Evolutionary conservation across 225 moss, liverwort and hornwort genomes (phyloP), one percentile per base, ranked within the genome.

Genomic region (Polytrichum formosum): DNA sequence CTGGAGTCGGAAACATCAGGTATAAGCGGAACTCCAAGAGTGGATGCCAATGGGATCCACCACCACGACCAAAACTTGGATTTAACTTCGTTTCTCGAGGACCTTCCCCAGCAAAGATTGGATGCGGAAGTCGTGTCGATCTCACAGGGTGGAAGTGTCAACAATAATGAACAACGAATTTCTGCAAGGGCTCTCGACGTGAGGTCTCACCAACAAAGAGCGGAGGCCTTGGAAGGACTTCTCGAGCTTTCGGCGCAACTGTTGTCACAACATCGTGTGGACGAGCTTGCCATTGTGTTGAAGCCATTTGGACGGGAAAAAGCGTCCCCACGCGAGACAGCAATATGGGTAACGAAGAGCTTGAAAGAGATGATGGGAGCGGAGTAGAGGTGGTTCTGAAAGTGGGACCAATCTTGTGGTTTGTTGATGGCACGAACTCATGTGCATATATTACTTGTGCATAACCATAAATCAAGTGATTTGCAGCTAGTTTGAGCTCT

Each of bases 221-320:
- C 98, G 0, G 98, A 98, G 76, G 98, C 98, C 6, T 73, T 94
- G 19, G 98, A 98, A 77, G 98, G 98, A 1, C 70, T 98, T 54
- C 61, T 94, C 70, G 98, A 98, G 66, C 92, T 98, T n/a, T 94
- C 94, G 18, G 98, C 98, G 6, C 98, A 98, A 69, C 84, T 98
- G 1, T 76, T 98, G 5, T 98, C 94, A 26, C 98, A 98, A 80
- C 92, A 94, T 66, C 83, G 98, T 71, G 70, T 98, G n/a, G 98
- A 94, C 70, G 98, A 98, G 76, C 84, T 98, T 37, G 84, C 92
- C 10, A 98, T 98, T 46, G 98, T 98, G 1, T 74, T 98, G 81
- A 94, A 92, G 76, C 98, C 98, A 5, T 98, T 98, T 16, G 98
- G 98, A 26, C 85, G 94, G 4, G 94, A 92, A 17, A 98, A 98